Evolutionary conservation across 345 rosid genomes (phyloP).

Genomic region (Melaleuca alternifolia): DNA sequence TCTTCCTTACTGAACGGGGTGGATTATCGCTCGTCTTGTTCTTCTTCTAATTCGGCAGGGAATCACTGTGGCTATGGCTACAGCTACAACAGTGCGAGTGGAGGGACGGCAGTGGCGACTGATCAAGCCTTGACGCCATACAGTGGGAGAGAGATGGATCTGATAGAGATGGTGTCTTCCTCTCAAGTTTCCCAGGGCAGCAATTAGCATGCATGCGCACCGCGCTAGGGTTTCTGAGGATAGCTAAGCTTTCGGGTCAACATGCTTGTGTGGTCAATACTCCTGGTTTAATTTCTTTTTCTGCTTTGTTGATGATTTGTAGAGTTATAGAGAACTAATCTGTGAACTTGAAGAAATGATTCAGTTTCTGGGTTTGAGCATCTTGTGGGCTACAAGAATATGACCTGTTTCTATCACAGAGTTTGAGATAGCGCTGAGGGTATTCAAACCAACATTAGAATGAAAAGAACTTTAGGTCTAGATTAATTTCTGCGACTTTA

Average conservation of each 20-base stretch:
- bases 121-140: constrained; percentile 12
- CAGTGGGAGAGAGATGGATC: constrained; percentile 67
- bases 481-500: not conserved
- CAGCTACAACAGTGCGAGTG: not conserved
- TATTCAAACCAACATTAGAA: not conserved
- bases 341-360: not conserved
- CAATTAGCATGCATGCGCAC: not conserved
- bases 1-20: constrained; percentile 52
- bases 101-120: not conserved
- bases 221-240: not conserved
- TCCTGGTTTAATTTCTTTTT: not conserved
- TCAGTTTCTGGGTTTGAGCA: not conserved
- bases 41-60: not conserved
- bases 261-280: not conserved
- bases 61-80: not conserved
- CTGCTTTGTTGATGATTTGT: not conserved
- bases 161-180: constrained; percentile 88
- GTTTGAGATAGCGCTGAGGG: not conserved
- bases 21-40: not conserved
- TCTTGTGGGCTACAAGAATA: not conserved
- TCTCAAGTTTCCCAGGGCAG: constrained; percentile 11
- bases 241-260: not conserved
- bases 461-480: not conserved
- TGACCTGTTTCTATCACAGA: not conserved
- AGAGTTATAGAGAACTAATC: not conserved